Base-by-base conservation (phyloP, 2,329 filamentous ascomycete species). In the Fusarium aywerte region DNA sequence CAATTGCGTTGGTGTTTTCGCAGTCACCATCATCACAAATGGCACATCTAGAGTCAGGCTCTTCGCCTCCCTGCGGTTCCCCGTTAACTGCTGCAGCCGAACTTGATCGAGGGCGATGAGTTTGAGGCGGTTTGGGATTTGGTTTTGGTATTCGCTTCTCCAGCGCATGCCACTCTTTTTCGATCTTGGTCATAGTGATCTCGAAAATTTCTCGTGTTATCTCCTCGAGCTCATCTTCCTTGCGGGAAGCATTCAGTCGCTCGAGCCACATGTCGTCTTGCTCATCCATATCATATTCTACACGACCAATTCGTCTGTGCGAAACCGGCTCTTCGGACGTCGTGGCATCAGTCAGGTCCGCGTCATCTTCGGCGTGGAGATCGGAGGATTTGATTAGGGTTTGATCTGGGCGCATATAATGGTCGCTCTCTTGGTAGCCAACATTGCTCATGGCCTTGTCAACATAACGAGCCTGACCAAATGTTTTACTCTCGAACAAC, bases 251-350 rank as follows among this genome's bases (percentile, higher is more conserved):
- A 73, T 99, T 99, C 76, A 95, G 88, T 36, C 89, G 87, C 71
- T 96, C 91, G 25, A 99, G 83, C 96, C 96, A 99, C 81, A 94
- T 93, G 70, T 97, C 93, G 77, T 99, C 96, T 75, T 99, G 96
- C 79, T 99, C 96, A 75, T 99, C 96, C 96, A 99, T 99, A 77
- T 99, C 96, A 77, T 99, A 99, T 76, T 99, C 96, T 20, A 99
- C 96, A 57, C 92, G 89, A 13, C 93, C 92, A 36, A 96, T 85
- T 33, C 76, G 74, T 18, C 82, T 73, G 47, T 76, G 74, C 25
- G 74, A 71, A 43, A 62, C 53, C 13, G 72, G 69, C 4, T 79
- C 78, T 7, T 80, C 78, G 15, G 62, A 54, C 6, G 69, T 72
- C 10, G 63, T 58, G 7, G 66, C 60, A 23, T 76, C 68, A 3